These are phyloP conservation scores for Lyophyllum shimeji DNA, from an alignment of 768 basidiomycete species.

Conservation along the genomic window DNA sequence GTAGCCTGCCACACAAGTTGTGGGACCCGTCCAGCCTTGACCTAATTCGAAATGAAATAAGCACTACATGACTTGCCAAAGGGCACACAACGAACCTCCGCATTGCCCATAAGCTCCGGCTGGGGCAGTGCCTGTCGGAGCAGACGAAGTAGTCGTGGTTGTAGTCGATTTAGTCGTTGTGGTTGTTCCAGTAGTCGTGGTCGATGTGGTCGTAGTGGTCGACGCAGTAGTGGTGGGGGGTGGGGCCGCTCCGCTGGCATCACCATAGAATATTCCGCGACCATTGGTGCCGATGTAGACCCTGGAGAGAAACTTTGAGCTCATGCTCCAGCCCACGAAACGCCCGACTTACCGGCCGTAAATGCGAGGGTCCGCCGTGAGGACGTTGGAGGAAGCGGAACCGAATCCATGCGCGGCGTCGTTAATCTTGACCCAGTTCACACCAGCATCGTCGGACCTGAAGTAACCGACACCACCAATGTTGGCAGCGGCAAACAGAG, in stretches of 20 bases:
- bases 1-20: slow-evolving; percentile 35
- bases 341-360: slow-evolving; percentile 45
- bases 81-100: slow-evolving; percentile 28
- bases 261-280: slow-evolving; percentile 56
- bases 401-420: slow-evolving; percentile 60
- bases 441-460: slow-evolving; percentile 55
- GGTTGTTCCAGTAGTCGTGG: slow-evolving; percentile 17
- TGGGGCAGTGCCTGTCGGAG: slow-evolving; percentile 29
- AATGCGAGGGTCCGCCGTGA: slow-evolving; percentile 52
- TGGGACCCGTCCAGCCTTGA: slow-evolving; percentile 40
- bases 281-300: slow-evolving; percentile 65
- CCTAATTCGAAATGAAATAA: slow-evolving; percentile 15
- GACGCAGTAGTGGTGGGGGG: slow-evolving; percentile 24
- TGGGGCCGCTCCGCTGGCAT: slow-evolving; percentile 31
- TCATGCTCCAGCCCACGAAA: neutral
- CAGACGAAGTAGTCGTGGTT: slow-evolving; percentile 22
- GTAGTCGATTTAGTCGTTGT: slow-evolving; percentile 13
- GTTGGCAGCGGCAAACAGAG: slow-evolving; percentile 55
- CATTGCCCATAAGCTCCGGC: slow-evolving; percentile 41
- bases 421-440: slow-evolving; percentile 59
- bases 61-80: neutral
- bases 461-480: slow-evolving; percentile 52
- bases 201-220: slow-evolving; percentile 16
- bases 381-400: slow-evolving; percentile 40
- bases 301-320: slow-evolving; percentile 25